Evolutionary conservation across 2,329 filamentous ascomycete species (phyloP).

Genomic region (Ophiostoma triangulosporum): DNA sequence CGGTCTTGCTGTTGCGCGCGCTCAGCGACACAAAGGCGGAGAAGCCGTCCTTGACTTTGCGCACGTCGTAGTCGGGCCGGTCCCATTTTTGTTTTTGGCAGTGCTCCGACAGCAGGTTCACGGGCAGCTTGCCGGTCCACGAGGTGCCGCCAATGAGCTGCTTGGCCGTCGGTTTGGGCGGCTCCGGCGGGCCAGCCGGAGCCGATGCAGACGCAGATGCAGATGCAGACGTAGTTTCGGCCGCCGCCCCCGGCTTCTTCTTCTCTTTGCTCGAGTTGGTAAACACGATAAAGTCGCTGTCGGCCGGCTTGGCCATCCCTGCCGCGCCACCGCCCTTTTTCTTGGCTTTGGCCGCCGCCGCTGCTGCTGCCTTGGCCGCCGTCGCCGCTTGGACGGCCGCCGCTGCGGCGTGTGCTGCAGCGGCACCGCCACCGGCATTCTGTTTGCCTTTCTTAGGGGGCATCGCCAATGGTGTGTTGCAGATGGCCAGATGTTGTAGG

Average conservation of each 20-base stretch:
- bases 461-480: constrained; percentile 8
- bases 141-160: constrained; percentile 87
- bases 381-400: constrained; percentile 6
- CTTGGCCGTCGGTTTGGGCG: constrained; percentile 50
- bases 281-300: constrained; percentile 42
- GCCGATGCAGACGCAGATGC: constrained; percentile 3
- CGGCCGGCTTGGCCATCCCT: constrained; percentile 21
- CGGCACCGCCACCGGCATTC: constrained; percentile 2
- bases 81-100: constrained; percentile 95
- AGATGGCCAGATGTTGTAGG: too few relatives aligned
- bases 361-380: neutral
- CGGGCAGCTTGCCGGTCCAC: constrained; percentile 94
- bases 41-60: constrained; percentile 58
- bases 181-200: constrained; percentile 19
- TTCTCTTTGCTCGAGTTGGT: constrained; percentile 44
- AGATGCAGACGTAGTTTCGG: neutral
- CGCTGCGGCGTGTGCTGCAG: constrained; percentile 1
- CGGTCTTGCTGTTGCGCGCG: constrained; percentile 66
- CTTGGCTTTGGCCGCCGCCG: constrained; percentile 7
- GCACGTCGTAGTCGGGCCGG: constrained; percentile 79
- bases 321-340: constrained; percentile 7
- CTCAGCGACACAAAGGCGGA: constrained; percentile 72
- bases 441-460: constrained; percentile 11
- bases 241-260: constrained; percentile 21
- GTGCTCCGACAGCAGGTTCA: constrained; percentile 86